Evolutionary conservation across 176 grass and related monocot genomes (phyloP), one percentile per base, ranked within the genome.

Genomic region (Ananas comosus): DNA sequence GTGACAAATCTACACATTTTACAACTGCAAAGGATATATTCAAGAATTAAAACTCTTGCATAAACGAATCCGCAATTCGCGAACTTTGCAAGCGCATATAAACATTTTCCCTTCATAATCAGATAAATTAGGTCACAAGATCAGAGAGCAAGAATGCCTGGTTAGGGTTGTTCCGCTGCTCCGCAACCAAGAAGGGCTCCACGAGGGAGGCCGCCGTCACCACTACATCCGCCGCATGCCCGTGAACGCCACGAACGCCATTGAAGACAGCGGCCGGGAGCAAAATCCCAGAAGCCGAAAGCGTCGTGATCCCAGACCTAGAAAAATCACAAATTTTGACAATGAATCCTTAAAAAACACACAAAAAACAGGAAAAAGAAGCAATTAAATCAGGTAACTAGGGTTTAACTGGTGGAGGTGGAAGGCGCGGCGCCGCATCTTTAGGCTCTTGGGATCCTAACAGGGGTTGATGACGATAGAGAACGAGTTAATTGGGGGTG

Each of bases 381-480:
- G 61, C 33, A 47, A 17, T 24, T 11, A 74, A 65, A 74, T 67
- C 11, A 19, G 11, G 48, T 28, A 73, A 4, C 11, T 54, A 28
- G 18, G 1, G 47, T 47, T 71, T 74, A 70, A 96, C 92, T 87
- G 83, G 70, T 92, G 82, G 42, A 89, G 81, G 72, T 96, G 86
- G 84, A 96, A 96, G 71, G 93, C 88, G 76, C 85, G 93, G 56
- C 74, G 68, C 72, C 79, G 86, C 86, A 92, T 96, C 89, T 96
- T 96, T 64, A 96, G 76, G 57, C 81, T 81, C 86, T 96, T 92
- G 16, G 93, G 93, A 64, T 96, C 93, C 93, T 96, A 76, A 21
- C 77, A 56, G 70, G 11, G 12, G 48, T 51, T 71, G 49, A 28
- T 29, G 48, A 80, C 49, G 70, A 83, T 19, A 68, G 10, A 67